phyloP scores from a whole-genome alignment of 257 asterid genomes.

The Apocynum venetum region DNA sequence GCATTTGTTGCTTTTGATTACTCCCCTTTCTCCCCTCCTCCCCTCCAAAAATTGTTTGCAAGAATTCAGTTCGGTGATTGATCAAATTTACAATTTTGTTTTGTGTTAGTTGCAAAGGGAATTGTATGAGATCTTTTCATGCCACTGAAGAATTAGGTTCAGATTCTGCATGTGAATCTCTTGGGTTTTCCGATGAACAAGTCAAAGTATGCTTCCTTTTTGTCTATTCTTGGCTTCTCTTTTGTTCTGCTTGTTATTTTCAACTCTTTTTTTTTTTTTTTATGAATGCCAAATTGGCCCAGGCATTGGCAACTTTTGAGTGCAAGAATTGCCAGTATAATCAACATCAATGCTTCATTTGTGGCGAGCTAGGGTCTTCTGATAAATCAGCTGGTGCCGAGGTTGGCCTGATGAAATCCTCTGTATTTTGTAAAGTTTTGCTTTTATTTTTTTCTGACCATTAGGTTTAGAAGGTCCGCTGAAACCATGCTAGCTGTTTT shows the following conservation, averaged over 20 bases:
- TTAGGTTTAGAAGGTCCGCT: neutral
- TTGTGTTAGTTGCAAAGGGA: constrained; percentile 66
- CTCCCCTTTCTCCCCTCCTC: too few relatives aligned
- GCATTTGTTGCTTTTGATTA: neutral
- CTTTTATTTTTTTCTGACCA: neutral
- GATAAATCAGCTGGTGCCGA: constrained; percentile 67
- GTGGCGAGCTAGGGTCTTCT: constrained; percentile 83
- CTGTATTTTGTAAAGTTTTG: neutral
- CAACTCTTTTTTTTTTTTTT: neutral
- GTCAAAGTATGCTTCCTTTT: constrained; percentile 36
- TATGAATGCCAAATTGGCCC: neutral
- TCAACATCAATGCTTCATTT: constrained; percentile 80
- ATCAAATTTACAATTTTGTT: constrained; percentile 9
- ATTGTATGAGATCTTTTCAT: constrained; percentile 89
- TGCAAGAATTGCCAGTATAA: constrained; percentile 72
- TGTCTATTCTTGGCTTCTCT: neutral
- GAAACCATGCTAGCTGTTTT: neutral
- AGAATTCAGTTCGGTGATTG: neutral
- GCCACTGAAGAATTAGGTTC: constrained; percentile 57
- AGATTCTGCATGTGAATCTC: constrained; percentile 55
- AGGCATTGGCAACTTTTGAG: constrained; percentile 31
- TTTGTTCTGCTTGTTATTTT: constrained; percentile 2
- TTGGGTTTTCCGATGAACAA: constrained; percentile 52
- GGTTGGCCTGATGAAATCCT: constrained; percentile 33
- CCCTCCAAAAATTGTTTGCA: too few relatives aligned